Conservation (phyloP, 108 stramenopile genomes). For the Poteriospumella lacustris region DNA sequence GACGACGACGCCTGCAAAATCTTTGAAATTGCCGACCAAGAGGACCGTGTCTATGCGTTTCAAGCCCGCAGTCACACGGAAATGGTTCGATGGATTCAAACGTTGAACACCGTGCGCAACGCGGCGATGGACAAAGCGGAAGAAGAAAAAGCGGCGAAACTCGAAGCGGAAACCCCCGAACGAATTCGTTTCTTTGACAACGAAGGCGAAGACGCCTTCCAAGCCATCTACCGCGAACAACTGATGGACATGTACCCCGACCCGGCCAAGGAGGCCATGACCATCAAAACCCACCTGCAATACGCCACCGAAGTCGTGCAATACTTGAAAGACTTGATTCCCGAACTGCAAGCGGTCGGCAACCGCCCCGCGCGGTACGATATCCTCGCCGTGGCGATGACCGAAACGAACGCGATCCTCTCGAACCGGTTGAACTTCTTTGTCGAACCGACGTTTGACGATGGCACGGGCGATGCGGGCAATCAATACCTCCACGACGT, state of each 20-base stretch:
- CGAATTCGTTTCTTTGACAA: neutral
- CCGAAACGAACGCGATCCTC: neutral
- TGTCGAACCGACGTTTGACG: neutral
- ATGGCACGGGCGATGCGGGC: neutral
- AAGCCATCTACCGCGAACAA: neutral
- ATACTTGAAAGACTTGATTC: neutral
- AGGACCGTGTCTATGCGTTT: neutral
- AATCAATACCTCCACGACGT: neutral
- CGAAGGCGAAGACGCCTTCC: neutral
- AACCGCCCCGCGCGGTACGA: neutral
- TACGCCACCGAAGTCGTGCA: neutral
- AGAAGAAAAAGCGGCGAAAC: neutral
- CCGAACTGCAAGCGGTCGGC: neutral
- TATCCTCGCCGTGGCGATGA: neutral
- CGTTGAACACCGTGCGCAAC: neutral
- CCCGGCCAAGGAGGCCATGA: neutral
- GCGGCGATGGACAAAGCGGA: neutral
- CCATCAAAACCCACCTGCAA: neutral
- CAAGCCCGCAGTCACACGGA: neutral
- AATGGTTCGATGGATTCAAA: constrained; percentile 15
- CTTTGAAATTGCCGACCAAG: neutral
- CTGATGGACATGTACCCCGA: constrained; percentile 1
- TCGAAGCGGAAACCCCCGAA: neutral
- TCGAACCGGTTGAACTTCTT: neutral
- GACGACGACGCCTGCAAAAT: neutral